Percentiles rank a stretch among this genome's conserved stretches.
These are phyloP conservation scores for Backusella mclennaniae DNA, from an alignment of 192 early-diverging fungal genomes.

Conservation along the genomic window DNA sequence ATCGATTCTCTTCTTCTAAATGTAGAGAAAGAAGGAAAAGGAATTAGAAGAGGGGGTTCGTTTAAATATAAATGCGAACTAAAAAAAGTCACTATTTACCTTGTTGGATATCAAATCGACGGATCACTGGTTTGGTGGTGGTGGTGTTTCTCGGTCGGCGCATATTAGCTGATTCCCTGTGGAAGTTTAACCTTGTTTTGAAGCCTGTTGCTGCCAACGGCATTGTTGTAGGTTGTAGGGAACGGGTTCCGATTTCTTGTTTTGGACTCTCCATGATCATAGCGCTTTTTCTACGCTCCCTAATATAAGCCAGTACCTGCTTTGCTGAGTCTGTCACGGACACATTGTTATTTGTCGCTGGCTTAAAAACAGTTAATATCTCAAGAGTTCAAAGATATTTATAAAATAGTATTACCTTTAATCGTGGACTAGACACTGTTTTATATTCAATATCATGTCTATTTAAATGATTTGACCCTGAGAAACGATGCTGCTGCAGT, in stretches of 20 bases:
- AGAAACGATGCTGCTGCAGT: background rate
- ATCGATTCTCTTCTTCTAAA: background rate
- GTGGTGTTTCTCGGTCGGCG: background rate
- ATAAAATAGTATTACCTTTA: background rate
- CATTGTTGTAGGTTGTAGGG: background rate
- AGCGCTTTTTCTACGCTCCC: constrained; percentile 12
- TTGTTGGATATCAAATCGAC: background rate
- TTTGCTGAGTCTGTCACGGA: constrained; percentile 9
- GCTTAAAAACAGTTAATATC: background rate
- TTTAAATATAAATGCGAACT: background rate
- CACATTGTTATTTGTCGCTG: background rate
- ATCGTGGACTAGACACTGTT: background rate
- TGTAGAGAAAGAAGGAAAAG: background rate
- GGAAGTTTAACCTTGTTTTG: background rate
- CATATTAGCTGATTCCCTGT: background rate
- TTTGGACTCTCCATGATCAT: background rate
- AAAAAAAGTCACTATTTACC: background rate
- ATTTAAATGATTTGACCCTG: constrained; percentile 4
- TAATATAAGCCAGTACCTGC: constrained; percentile 11
- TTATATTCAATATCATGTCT: background rate
- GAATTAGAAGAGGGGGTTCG: background rate
- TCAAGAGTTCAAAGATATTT: background rate
- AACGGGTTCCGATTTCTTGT: background rate
- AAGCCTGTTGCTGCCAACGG: background rate
- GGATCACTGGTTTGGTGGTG: background rate